phyloP scores from a whole-genome alignment of 768 basidiomycete genomes.

The Dentipellis sp. region DNA sequence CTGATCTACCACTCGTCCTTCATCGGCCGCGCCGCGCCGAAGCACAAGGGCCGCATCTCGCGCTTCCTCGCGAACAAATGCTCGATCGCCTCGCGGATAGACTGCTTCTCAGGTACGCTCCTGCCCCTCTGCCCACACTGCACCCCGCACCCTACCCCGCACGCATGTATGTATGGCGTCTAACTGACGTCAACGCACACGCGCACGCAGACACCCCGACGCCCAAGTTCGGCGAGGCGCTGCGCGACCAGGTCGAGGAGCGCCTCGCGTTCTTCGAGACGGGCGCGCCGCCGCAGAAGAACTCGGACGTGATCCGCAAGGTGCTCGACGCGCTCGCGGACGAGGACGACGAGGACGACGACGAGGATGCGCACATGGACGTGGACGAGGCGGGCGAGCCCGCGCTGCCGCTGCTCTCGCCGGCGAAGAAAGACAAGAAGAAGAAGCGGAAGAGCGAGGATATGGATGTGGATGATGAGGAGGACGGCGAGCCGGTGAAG shows the following conservation, averaged over 20 bases:
- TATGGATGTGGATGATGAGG: constrained; percentile 45
- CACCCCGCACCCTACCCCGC: not conserved
- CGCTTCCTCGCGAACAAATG: constrained; percentile 99
- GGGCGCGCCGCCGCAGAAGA: constrained; percentile 83
- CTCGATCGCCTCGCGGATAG: constrained; percentile 93
- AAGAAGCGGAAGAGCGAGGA: constrained; percentile 60
- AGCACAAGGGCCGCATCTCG: constrained; percentile 95
- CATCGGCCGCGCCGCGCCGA: constrained; percentile 90
- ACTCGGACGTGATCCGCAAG: constrained; percentile 84
- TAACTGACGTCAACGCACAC: not conserved
- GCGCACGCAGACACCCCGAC: constrained; percentile 63
- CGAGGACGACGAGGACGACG: constrained; percentile 54
- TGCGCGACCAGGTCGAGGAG: constrained; percentile 92
- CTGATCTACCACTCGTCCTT: constrained; percentile 96
- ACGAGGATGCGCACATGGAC: constrained; percentile 20
- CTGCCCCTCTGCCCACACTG: not conserved
- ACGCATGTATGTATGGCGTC: too few relatives aligned
- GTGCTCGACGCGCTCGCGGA: constrained; percentile 72
- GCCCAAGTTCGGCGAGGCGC: constrained; percentile 89
- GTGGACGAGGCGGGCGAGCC: constrained; percentile 32
- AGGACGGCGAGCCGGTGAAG: constrained; percentile 42
- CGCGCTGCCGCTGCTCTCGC: constrained; percentile 44
- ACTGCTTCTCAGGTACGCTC: constrained; percentile 85
- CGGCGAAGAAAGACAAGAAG: constrained; percentile 42
- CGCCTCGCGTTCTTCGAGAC: constrained; percentile 91